A percentile compares a stretch with the other conserved stretches of the same genome.
Evolutionary conservation across 108 stramenopile species (phyloP).

Genomic region (Skeletonema menzelii): DNA sequence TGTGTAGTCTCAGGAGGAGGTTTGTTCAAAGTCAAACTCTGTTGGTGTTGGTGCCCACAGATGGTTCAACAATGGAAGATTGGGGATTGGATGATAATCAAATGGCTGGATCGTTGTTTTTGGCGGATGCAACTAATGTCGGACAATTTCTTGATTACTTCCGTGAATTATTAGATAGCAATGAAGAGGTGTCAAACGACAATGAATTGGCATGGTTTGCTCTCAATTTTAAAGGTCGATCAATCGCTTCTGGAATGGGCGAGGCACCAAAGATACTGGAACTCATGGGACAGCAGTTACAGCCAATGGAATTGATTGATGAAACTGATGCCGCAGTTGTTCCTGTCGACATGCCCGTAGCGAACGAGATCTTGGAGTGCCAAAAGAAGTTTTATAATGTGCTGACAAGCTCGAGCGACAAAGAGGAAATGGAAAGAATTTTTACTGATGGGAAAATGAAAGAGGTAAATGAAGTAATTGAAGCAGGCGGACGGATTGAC

Average conservation of each 20-base stretch:
- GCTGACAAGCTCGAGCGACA: slow-evolving; percentile 50
- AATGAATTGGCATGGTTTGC: slow-evolving; percentile 76
- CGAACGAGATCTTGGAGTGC: slow-evolving; percentile 26
- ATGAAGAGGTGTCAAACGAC: slow-evolving; percentile 3
- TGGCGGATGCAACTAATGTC: slow-evolving; percentile 49
- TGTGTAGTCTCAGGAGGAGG: slow-evolving; percentile 53
- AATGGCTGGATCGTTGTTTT: slow-evolving; percentile 40
- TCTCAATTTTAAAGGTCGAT: slow-evolving; percentile 69
- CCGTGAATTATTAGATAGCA: slow-evolving; percentile 29
- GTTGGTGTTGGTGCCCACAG: slow-evolving; percentile 65
- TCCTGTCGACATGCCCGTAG: slow-evolving; percentile 8
- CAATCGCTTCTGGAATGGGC: slow-evolving; percentile 72
- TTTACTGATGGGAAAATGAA: slow-evolving; percentile 1
- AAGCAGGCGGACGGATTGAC: slow-evolving; percentile 72
- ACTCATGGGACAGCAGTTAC: slow-evolving; percentile 68
- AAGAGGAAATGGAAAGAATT: slow-evolving; percentile 18
- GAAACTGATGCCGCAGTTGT: slow-evolving; percentile 35
- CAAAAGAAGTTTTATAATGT: slow-evolving; percentile 63
- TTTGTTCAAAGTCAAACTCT: slow-evolving; percentile 57
- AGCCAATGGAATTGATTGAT: slow-evolving; percentile 64
- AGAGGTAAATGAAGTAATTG: slow-evolving; percentile 65
- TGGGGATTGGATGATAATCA: slow-evolving; percentile 44
- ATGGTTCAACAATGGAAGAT: slow-evolving; percentile 50
- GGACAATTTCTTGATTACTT: slow-evolving; percentile 66
- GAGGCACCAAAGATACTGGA: slow-evolving; percentile 60